A percentile compares a stretch with the other conserved stretches of the same genome.
Conservation (phyloP, 331 rosid genomes). For the Rosa hybrid region DNA sequence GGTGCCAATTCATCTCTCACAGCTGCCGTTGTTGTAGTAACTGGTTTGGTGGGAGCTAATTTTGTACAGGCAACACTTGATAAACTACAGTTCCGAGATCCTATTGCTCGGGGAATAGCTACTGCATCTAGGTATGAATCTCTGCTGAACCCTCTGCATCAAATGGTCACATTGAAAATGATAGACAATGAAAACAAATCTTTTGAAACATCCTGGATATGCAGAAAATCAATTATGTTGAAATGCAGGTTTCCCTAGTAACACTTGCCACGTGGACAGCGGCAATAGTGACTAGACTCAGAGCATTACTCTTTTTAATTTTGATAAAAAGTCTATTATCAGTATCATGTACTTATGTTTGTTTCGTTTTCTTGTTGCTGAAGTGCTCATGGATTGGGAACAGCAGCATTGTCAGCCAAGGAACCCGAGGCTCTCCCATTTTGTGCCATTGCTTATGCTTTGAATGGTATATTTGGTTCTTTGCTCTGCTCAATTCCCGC, state of each 20-base stretch:
- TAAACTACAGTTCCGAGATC: conserved; percentile 70
- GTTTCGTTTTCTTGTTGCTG: conserved; percentile 17
- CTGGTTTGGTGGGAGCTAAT: conserved; percentile 94
- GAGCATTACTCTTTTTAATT: neutral
- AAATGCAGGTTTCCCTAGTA: neutral
- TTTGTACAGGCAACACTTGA: conserved; percentile 87
- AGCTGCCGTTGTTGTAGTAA: conserved; percentile 84
- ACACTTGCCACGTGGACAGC: neutral
- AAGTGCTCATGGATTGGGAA: conserved; percentile 95
- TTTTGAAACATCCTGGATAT: neutral
- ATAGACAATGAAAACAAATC: neutral
- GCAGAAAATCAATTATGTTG: neutral
- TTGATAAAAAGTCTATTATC: neutral
- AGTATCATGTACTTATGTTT: neutral
- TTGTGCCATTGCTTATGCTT: conserved; percentile 90
- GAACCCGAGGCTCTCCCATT: conserved; percentile 99
- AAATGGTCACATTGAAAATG: neutral
- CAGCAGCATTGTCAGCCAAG: conserved; percentile 96
- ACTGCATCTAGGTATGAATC: conserved; percentile 86
- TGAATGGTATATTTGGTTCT: conserved; percentile 92
- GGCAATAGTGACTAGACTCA: neutral
- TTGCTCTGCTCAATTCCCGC: conserved; percentile 78
- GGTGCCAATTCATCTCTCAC: conserved; percentile 90
- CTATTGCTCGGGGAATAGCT: conserved; percentile 96
- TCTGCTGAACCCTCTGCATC: neutral